These are phyloP conservation scores for Dactylellina sp. DNA, from an alignment of 2,329 filamentous ascomycete species.

Conservation along the genomic window DNA sequence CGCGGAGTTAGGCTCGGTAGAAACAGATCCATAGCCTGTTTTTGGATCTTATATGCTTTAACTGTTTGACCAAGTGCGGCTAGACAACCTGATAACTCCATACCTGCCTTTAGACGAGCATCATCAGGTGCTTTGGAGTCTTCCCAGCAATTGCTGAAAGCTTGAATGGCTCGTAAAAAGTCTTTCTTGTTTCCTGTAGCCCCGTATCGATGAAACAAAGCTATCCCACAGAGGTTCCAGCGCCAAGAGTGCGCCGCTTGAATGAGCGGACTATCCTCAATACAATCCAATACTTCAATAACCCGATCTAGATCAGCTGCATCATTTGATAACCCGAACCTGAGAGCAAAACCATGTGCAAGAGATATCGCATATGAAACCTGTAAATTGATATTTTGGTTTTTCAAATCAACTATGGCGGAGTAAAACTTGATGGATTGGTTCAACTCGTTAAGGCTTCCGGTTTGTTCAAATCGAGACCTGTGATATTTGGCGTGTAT, in stretches of 20 bases:
- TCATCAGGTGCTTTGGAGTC: not conserved
- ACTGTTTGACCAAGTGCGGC: not conserved
- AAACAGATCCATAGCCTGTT: not conserved
- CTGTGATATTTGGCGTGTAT: not conserved
- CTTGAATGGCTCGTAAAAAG: not conserved
- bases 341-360: not conserved
- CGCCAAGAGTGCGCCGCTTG: not conserved
- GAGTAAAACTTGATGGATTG: not conserved
- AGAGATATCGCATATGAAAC: not conserved
- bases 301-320: not conserved
- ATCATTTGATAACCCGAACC: not conserved
- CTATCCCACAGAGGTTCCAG: conserved; percentile 1
- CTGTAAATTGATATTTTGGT: not conserved
- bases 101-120: not conserved
- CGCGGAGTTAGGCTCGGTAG: not conserved
- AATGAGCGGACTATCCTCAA: not conserved
- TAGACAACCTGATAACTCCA: not conserved
- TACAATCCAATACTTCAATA: not conserved
- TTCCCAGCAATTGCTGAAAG: conserved; percentile 1
- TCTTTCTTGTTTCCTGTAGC: not conserved
- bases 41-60: too few relatives aligned
- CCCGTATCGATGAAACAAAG: not conserved
- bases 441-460: not conserved
- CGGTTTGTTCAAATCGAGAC: not conserved
- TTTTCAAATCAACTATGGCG: not conserved